These are phyloP conservation scores for Cladosporium halotolerans DNA, from an alignment of 2,329 filamentous ascomycete genomes.

Conservation along the genomic window DNA sequence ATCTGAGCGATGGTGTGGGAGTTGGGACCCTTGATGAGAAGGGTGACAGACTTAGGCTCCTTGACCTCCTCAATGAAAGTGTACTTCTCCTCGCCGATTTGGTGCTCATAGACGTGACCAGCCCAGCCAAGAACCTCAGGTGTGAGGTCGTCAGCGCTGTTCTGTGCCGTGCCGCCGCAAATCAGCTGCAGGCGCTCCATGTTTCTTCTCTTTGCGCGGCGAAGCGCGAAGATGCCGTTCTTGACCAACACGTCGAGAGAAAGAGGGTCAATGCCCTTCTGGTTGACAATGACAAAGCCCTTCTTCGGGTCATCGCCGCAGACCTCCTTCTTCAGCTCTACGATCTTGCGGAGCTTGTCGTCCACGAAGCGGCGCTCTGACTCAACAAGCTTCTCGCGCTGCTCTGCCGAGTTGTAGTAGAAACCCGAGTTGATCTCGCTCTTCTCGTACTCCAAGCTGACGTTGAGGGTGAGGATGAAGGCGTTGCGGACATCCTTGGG, in stretches of 20 bases:
- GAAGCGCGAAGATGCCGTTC: slow-evolving; percentile 92
- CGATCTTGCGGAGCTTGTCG: slow-evolving; percentile 92
- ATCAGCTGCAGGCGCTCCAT: slow-evolving; percentile 97
- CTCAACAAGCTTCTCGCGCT: slow-evolving; percentile 96
- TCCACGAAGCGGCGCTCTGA: slow-evolving; percentile 94
- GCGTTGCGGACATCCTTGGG: slow-evolving; percentile 94
- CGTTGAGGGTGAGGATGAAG: slow-evolving; percentile 89
- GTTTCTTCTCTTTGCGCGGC: slow-evolving; percentile 93
- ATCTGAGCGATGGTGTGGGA: slow-evolving; percentile 94
- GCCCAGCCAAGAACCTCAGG: slow-evolving; percentile 92
- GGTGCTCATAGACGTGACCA: slow-evolving; percentile 93
- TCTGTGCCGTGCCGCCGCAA: slow-evolving; percentile 85
- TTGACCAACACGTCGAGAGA: slow-evolving; percentile 94
- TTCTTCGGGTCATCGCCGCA: slow-evolving; percentile 91
- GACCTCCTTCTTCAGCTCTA: slow-evolving; percentile 95
- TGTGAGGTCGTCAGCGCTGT: slow-evolving; percentile 89
- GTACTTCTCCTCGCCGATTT: slow-evolving; percentile 96
- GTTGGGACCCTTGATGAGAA: slow-evolving; percentile 97
- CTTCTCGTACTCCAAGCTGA: slow-evolving; percentile 97
- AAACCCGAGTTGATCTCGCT: slow-evolving; percentile 98
- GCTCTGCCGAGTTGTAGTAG: slow-evolving; percentile 95
- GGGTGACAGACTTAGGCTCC: slow-evolving; percentile 94
- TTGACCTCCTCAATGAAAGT: slow-evolving; percentile 98
- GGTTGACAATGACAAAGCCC: slow-evolving; percentile 96
- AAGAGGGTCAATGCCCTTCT: slow-evolving; percentile 96